Conservation (phyloP, 805 yeast genomes). For the Yamadazyma sp. region DNA sequence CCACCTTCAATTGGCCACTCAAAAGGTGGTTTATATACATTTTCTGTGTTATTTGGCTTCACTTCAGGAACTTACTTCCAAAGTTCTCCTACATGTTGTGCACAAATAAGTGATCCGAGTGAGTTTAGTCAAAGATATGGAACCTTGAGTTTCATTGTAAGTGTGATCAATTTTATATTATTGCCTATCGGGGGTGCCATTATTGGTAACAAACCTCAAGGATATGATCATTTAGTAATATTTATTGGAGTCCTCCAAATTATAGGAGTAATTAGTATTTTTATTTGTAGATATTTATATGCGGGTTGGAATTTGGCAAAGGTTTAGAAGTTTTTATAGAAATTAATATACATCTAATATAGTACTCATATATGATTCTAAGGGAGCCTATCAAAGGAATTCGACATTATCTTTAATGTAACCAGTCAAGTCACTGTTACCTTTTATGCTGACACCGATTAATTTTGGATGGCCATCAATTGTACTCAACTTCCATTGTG, state of each 20-base stretch:
- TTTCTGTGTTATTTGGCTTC: slow-evolving; percentile 21
- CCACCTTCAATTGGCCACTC: slow-evolving; percentile 23
- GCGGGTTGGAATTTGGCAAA: slow-evolving; percentile 16
- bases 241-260: slow-evolving; percentile 17
- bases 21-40: slow-evolving; percentile 17
- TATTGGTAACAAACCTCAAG: slow-evolving; percentile 1
- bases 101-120: slow-evolving; percentile 17
- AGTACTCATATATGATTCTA: not conserved
- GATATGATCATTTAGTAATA: slow-evolving; percentile 17
- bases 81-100: slow-evolving; percentile 20
- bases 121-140: slow-evolving; percentile 21
- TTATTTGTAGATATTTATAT: slow-evolving; percentile 15
- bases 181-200: slow-evolving; percentile 25
- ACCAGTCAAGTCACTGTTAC: slow-evolving; percentile 19
- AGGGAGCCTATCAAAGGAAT: not conserved
- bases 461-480: slow-evolving; percentile 19
- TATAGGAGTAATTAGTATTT: slow-evolving; percentile 16
- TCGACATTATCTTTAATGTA: slow-evolving; percentile 7
- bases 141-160: slow-evolving; percentile 17
- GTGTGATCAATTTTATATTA: slow-evolving; percentile 20
- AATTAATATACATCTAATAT: not conserved
- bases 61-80: slow-evolving; percentile 22
- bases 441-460: slow-evolving; percentile 25
- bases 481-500: slow-evolving; percentile 35
- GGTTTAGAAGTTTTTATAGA: slow-evolving; percentile 3